Percentiles rank a stretch among this genome's conserved stretches.
phyloP scores from a whole-genome alignment of 129 eudicot species.

The Escallonia herrerae region DNA sequence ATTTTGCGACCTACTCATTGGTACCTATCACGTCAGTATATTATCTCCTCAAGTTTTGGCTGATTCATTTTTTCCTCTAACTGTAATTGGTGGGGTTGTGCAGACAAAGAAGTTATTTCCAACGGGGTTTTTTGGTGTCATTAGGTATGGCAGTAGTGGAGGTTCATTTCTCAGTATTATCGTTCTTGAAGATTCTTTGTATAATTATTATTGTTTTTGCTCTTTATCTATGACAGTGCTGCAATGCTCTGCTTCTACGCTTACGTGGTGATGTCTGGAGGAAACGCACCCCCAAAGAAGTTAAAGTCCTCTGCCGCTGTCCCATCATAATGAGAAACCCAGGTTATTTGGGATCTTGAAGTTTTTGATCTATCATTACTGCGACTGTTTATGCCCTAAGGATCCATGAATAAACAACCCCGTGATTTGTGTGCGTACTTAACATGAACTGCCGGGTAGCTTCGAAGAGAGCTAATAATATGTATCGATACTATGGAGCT shows the following conservation, averaged over 20 bases:
- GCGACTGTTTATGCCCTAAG: slow-evolving; percentile 1
- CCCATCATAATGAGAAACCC: slow-evolving; percentile 20
- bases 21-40: slow-evolving; percentile 23
- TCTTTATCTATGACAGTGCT: slow-evolving; percentile 23
- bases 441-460: neutral
- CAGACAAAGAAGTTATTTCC: slow-evolving; percentile 80
- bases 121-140: slow-evolving; percentile 36
- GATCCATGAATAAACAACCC: neutral
- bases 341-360: slow-evolving; percentile 7
- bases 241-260: slow-evolving; percentile 83
- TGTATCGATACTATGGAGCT: neutral
- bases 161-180: neutral
- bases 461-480: neutral
- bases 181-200: neutral
- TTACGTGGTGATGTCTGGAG: slow-evolving; percentile 78
- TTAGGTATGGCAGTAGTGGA: slow-evolving; percentile 44
- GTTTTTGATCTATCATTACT: slow-evolving; percentile 3
- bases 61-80: slow-evolving; percentile 5
- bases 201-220: neutral
- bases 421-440: neutral
- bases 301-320: slow-evolving; percentile 32
- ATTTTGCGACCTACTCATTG: slow-evolving; percentile 57
- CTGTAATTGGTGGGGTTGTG: slow-evolving; percentile 13
- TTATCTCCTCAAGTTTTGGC: neutral
- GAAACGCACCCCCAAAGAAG: slow-evolving; percentile 95